Conservation (phyloP, 768 basidiomycete species). For the Ramaria sp. region DNA sequence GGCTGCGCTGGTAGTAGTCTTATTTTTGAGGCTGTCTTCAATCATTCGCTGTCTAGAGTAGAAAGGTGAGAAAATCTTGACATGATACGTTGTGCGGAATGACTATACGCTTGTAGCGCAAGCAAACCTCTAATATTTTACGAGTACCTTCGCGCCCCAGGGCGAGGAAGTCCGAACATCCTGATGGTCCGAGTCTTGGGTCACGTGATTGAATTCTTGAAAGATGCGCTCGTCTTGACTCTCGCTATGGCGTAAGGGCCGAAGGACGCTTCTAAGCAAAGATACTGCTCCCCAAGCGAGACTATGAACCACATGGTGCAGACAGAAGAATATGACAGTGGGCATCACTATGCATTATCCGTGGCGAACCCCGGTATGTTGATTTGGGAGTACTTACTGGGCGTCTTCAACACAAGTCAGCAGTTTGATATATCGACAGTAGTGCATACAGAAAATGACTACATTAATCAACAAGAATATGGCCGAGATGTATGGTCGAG, state of each 20-base stretch:
- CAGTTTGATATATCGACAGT: not conserved
- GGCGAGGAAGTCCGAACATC: too few relatives aligned
- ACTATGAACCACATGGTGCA: not conserved
- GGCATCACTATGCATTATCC: not conserved
- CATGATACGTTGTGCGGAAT: not conserved
- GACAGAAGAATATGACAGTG: not conserved
- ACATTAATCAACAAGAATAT: not conserved
- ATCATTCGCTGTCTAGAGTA: slow-evolving; percentile 1
- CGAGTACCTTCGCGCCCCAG: too few relatives aligned
- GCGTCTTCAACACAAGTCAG: not conserved
- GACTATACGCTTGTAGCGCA: too few relatives aligned
- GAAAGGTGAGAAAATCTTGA: not conserved
- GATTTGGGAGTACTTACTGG: not conserved
- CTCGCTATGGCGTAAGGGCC: not conserved
- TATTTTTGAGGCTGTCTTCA: not conserved
- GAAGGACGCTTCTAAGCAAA: not conserved
- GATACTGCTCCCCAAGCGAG: not conserved
- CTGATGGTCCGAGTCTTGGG: too few relatives aligned
- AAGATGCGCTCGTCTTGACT: not conserved
- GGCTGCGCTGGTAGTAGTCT: not conserved
- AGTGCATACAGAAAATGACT: not conserved
- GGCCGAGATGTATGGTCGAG: too few relatives aligned
- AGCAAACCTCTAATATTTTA: too few relatives aligned
- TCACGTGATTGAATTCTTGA: too few relatives aligned
- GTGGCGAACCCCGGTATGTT: not conserved